Evolutionary conservation across 2,329 filamentous ascomycete genomes (phyloP).

Genomic region (Phaeosphaeriaceae sp.): DNA sequence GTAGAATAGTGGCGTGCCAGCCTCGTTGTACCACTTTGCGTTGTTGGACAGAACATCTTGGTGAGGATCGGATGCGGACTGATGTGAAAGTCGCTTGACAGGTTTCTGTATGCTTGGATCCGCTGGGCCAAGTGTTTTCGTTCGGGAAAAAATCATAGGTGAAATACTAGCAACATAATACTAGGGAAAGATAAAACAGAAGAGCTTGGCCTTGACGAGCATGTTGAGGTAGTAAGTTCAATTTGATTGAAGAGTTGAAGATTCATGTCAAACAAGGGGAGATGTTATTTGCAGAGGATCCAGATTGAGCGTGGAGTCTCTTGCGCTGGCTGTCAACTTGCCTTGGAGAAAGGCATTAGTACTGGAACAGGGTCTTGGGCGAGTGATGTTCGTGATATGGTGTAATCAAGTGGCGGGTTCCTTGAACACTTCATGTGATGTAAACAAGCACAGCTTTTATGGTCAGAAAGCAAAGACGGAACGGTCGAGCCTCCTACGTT

Average conservation of each 20-base stretch:
- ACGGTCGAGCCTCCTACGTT: no score
- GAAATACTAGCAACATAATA: neutral
- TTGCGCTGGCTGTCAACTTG: no score
- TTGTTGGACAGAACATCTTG: slow-evolving; percentile 2
- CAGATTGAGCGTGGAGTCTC: no score
- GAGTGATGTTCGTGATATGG: no score
- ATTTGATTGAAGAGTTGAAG: neutral
- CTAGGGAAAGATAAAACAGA: neutral
- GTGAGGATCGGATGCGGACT: neutral
- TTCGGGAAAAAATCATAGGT: neutral
- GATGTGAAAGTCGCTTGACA: slow-evolving; percentile 1
- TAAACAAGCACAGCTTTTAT: no score
- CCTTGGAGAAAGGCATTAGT: no score
- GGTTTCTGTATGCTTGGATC: neutral
- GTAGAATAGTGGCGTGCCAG: slow-evolving; percentile 8
- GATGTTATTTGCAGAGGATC: no score
- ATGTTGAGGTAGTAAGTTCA: neutral
- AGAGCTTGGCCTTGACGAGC: neutral
- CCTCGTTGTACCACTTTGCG: slow-evolving; percentile 1
- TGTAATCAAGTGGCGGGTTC: no score
- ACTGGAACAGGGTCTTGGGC: no score
- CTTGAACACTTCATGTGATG: no score
- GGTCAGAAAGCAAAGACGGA: no score
- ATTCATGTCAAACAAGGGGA: neutral
- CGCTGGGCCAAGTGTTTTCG: neutral